Evolutionary conservation across 306 rosid genomes (phyloP).

Genomic region (Lathyrus sativus): DNA sequence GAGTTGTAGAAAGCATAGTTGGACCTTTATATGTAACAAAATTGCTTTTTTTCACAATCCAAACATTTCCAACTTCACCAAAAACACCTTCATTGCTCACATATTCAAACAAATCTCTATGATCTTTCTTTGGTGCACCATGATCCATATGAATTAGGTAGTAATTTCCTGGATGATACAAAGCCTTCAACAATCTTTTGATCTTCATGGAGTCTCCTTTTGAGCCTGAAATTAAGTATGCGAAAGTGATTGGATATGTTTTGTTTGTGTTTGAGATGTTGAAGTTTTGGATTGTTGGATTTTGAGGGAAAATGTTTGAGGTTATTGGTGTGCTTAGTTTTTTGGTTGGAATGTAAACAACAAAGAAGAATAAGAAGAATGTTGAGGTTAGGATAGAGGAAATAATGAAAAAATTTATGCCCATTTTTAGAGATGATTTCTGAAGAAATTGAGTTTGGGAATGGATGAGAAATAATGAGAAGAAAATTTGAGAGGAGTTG

Average conservation of each 20-base stretch:
- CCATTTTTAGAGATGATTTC: constrained; percentile 53
- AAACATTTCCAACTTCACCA: constrained; percentile 72
- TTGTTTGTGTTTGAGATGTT: constrained; percentile 33
- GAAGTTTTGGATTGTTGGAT: constrained; percentile 29
- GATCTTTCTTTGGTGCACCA: constrained; percentile 65
- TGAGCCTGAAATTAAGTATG: constrained; percentile 83
- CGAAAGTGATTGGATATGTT: constrained; percentile 62
- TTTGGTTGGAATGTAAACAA: constrained; percentile 59
- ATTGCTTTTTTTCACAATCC: constrained; percentile 76
- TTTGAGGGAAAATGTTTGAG: neutral
- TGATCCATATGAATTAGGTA: constrained; percentile 81
- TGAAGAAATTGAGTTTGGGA: neutral
- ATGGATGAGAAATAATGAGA: constrained; percentile 15
- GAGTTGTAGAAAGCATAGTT: constrained; percentile 90
- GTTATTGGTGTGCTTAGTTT: constrained; percentile 49
- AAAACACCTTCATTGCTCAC: constrained; percentile 60
- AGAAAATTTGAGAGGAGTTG: constrained; percentile 4
- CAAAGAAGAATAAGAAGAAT: constrained; percentile 48
- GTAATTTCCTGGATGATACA: constrained; percentile 84
- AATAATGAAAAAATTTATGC: constrained; percentile 54
- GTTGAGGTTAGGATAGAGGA: constrained; percentile 53
- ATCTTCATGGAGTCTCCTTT: constrained; percentile 64
- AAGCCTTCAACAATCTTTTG: constrained; percentile 59
- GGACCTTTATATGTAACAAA: constrained; percentile 91
- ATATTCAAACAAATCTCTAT: constrained; percentile 53